Evolutionary conservation across 1,284 basidiomycete species (phyloP), one percentile per base, ranked within the genome.

Genomic region (Megacollybia platyphylla): DNA sequence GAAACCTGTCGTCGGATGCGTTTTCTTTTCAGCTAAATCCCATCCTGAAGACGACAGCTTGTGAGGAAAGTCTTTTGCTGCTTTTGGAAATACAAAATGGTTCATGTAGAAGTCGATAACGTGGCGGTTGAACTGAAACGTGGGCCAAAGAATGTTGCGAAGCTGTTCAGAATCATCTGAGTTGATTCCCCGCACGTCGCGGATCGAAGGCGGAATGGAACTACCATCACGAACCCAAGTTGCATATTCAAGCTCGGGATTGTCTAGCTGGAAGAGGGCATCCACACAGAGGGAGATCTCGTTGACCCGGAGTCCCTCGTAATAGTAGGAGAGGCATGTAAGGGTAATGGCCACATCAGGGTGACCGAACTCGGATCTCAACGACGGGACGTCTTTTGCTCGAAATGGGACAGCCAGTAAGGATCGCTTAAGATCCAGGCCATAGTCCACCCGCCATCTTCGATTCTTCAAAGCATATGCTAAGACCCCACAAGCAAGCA

Each of bases 271-370:
- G 27, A 57, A 52, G 5, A 76, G 54, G 4, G 61, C 47, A 7
- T 62, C 51, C 39, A 77, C 72, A 42, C 56, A 63, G 6, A 46
- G 29, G 10, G 51, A 50, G 2, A 76, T 46, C 40, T 76, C 65
- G 2, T 54, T 44, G 13, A 57, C 46, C 0, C 51, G 55, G 24
- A 76, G 58, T 7, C 72, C 74, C 2, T 57, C 54, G 34, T 75
- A 73, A 40, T 76, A 76, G 45, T 75, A 76, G 1, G 61, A 63
- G 10, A 76, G 55, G 42, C 64, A 75, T 0, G 74, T 75, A 26
- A 75, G 56, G 11, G 57, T 46, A 39, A 76, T 55, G 1, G 63
- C 58, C 17, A 75, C 57, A 28, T 76, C 72, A 0, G 73, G 72
- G 51, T 75, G 72, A 1, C 70, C 72, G 43, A 76, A 75, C 37